These are phyloP conservation scores for Zanthoxylum bungeanum DNA, from an alignment of 345 rosid species.

Conservation along the genomic window DNA sequence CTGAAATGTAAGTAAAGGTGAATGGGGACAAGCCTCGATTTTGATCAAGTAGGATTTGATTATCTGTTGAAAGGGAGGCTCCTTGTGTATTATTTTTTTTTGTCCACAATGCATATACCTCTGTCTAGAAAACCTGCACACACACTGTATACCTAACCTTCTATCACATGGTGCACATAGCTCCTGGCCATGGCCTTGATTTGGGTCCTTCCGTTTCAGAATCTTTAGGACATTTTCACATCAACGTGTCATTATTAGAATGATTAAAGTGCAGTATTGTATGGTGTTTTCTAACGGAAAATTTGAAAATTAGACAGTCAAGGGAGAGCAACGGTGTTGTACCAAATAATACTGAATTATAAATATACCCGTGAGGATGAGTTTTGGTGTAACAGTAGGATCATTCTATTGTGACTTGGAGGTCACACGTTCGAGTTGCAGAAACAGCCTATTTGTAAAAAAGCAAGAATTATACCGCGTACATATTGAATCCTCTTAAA, in stretches of 20 bases:
- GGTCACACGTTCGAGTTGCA: too few species aligned
- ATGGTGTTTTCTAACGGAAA: background rate
- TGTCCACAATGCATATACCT: background rate
- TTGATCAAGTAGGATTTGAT: background rate
- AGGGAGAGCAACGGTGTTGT: too few species aligned
- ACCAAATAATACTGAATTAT: too few species aligned
- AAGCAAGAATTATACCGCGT: too few species aligned
- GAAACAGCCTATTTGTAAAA: too few species aligned
- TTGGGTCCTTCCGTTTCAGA: background rate
- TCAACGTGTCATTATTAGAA: background rate
- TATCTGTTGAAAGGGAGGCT: background rate
- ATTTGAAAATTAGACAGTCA: too few species aligned
- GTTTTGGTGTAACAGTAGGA: too few species aligned
- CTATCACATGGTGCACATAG: background rate
- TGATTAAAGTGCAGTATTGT: background rate
- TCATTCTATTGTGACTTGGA: too few species aligned
- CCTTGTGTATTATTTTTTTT: background rate
- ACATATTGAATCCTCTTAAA: too few species aligned
- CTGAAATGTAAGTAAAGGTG: background rate
- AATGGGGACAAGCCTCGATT: background rate
- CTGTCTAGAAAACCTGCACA: background rate
- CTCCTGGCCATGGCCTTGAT: background rate
- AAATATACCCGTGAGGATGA: too few species aligned
- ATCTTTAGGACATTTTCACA: background rate
- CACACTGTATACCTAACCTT: background rate